phyloP scores from a whole-genome alignment of 495 filamentous ascomycete species.

The Aspergillus egyptiacus region DNA sequence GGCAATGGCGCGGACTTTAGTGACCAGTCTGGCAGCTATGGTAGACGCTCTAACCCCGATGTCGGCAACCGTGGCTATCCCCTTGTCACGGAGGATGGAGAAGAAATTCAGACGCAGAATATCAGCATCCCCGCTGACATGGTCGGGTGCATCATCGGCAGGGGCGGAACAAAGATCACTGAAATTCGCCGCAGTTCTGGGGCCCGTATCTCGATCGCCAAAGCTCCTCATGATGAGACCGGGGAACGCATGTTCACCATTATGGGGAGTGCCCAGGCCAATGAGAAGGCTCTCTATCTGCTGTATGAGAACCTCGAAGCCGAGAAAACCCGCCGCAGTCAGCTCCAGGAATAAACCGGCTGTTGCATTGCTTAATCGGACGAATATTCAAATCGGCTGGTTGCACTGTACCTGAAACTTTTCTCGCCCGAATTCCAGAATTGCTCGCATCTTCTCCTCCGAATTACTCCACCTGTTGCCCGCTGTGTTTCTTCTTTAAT shows the following conservation, averaged over 20 bases:
- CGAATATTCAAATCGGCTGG: background rate
- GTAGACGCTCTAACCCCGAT: conserved; percentile 78
- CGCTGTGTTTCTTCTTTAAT: conserved; percentile 37
- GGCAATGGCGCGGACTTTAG: conserved; percentile 98
- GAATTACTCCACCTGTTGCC: conserved; percentile 34
- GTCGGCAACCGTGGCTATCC: conserved; percentile 64
- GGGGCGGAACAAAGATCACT: conserved; percentile 89
- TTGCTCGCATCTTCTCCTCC: conserved; percentile 13
- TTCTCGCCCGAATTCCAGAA: conserved; percentile 7
- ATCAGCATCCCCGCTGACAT: conserved; percentile 99
- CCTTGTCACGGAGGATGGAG: conserved; percentile 87
- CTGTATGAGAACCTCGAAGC: conserved; percentile 98
- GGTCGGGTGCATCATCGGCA: conserved; percentile 98
- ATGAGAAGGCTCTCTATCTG: conserved; percentile 91
- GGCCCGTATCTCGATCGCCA: conserved; percentile 95
- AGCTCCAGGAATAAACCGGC: conserved; percentile 59
- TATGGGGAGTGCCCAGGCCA: conserved; percentile 83
- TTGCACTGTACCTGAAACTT: conserved; percentile 1
- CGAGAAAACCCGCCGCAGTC: conserved; percentile 93
- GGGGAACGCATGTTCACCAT: conserved; percentile 99
- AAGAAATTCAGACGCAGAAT: conserved; percentile 97
- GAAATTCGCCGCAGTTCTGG: conserved; percentile 96
- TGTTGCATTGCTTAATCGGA: background rate
- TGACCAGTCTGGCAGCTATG: conserved; percentile 59
- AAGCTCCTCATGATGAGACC: conserved; percentile 93